Percentiles rank a stretch among this genome's conserved stretches.
phyloP scores from a whole-genome alignment of 331 rosid species.

The Prunus yedoensis region DNA sequence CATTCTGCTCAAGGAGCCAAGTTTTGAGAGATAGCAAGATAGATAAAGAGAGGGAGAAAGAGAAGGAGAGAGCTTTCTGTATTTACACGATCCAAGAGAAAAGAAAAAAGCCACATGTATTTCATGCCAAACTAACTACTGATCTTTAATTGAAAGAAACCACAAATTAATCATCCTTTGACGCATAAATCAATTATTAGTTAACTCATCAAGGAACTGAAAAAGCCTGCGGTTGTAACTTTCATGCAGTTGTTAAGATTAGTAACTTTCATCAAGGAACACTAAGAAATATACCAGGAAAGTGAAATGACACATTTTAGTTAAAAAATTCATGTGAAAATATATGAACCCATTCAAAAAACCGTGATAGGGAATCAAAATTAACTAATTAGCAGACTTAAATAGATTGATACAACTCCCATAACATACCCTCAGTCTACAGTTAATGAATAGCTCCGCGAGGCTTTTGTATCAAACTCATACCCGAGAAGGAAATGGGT shows the following conservation, averaged over 20 bases:
- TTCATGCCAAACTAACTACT: not conserved
- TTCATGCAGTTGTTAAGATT: not conserved
- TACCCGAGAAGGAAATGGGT: too few species aligned
- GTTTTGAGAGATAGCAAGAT: constrained; percentile 8
- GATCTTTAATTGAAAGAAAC: not conserved
- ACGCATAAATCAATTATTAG: too few species aligned
- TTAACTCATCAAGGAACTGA: not conserved
- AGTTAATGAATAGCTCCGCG: not conserved
- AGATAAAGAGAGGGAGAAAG: not conserved
- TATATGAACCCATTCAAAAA: too few species aligned
- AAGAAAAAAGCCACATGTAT: not conserved
- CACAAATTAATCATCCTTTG: too few species aligned
- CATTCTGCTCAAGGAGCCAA: constrained; percentile 48
- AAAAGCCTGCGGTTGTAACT: not conserved
- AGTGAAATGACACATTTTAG: too few species aligned
- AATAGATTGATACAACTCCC: too few species aligned
- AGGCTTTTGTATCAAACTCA: not conserved
- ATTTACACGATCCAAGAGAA: not conserved
- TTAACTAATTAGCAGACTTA: too few species aligned
- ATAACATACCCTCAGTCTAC: not conserved
- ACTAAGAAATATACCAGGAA: too few species aligned
- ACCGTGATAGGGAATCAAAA: too few species aligned
- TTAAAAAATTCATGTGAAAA: too few species aligned
- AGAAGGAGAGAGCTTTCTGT: not conserved
- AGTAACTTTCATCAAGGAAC: not conserved